Evolutionary conservation across 257 asterid species (phyloP), one percentile per base, ranked within the genome.

Genomic region (Scutellaria galericulata): DNA sequence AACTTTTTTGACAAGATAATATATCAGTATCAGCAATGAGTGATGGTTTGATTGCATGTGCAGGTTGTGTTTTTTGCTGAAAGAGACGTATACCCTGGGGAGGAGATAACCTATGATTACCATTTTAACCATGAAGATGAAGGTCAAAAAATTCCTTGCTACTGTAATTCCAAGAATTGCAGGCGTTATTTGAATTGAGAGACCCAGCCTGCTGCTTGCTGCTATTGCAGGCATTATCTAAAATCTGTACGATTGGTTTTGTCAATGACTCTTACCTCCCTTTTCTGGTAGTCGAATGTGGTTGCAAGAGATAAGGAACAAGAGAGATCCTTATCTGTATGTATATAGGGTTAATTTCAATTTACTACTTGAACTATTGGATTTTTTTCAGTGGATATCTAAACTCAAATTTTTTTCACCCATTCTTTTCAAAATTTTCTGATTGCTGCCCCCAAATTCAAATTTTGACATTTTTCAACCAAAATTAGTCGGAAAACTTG

Each of bases 1-100:
- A 7, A 11, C 4, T 5, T 51, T 12, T 62, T 39, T 14, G n/a
- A 56, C 10, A 24, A 9, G 14, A 1, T 22, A 57, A 48, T 31
- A 2, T 31, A 3, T 31, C 37, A 31, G 37, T 31, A 3, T 31
- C 37, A 31, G 37, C 5, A 31, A 31, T 4, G 5, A 31, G 37
- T 60, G 44, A 27, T 51, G 59, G 35, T 56, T 39, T 39, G 9
- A 31, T 18, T 52, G 11, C 31, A 50, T 27, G 18, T 35, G 50
- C 79, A 87, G 94, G 94, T 86, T 44, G 82, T 88, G 31, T 88
- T 84, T 75, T 78, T 82, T 14, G 88, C 89, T 20, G 88, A 86
- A 68, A 86, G 95, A 76, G 91, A 86, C 51, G 79, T 86, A 72
- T 86, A 82, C 75, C 95, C 95, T 22, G 95, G 95, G 56, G 95